These are phyloP conservation scores for Monilinia laxa DNA, from an alignment of 2,329 filamentous ascomycete genomes.

Conservation along the genomic window DNA sequence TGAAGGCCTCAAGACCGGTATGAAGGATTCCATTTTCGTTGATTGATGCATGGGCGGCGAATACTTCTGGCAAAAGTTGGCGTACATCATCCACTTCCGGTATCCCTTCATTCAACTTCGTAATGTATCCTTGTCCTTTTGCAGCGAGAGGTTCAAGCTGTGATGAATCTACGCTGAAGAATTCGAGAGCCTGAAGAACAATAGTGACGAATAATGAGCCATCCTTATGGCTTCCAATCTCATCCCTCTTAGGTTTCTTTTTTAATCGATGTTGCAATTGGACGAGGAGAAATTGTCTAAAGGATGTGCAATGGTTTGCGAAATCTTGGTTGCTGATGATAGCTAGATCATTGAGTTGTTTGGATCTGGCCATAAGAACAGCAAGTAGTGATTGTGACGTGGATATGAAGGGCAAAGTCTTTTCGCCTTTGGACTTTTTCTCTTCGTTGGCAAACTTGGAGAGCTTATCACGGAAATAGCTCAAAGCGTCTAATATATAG, in stretches of 20 bases:
- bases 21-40: conserved; percentile 9
- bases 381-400: conserved; percentile 31
- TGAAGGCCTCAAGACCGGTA: conserved; percentile 23
- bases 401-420: conserved; percentile 31
- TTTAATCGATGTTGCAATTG: conserved; percentile 30
- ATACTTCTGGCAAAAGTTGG: conserved; percentile 31
- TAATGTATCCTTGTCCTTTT: conserved; percentile 25
- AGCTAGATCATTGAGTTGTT: conserved; percentile 28
- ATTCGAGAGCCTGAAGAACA: conserved; percentile 34
- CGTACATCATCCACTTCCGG: conserved; percentile 26
- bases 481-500: conserved; percentile 34
- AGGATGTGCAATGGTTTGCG: conserved; percentile 23
- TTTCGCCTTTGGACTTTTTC: conserved; percentile 27
- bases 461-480: conserved; percentile 32
- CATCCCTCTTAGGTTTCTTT: conserved; percentile 25
- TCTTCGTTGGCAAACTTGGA: conserved; percentile 29
- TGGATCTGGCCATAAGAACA: conserved; percentile 27
- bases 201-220: conserved; percentile 29
- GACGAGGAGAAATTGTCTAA: conserved; percentile 31
- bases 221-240: conserved; percentile 21
- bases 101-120: conserved; percentile 18
- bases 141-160: conserved; percentile 27
- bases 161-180: conserved; percentile 25
- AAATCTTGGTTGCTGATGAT: conserved; percentile 32
- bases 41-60: conserved; percentile 27